Evolutionary conservation across 2,329 filamentous ascomycete species (phyloP).

Genomic region (Penicillium polonicum): DNA sequence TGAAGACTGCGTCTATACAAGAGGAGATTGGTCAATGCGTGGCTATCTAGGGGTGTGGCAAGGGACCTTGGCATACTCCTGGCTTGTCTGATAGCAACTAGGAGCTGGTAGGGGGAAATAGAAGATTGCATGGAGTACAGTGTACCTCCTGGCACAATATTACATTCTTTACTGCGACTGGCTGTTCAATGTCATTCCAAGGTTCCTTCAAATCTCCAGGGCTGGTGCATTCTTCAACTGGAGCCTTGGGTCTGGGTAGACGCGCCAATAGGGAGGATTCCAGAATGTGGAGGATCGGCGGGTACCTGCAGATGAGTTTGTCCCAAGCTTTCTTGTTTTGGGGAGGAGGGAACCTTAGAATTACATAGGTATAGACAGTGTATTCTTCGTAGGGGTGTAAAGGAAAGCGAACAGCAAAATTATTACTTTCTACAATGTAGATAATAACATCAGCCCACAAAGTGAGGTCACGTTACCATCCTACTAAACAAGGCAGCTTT

Average conservation of each 20-base stretch:
- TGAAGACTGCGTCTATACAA: neutral
- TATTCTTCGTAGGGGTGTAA: neutral
- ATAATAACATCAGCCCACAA: neutral
- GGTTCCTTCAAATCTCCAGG: too few species aligned
- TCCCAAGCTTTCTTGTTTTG: neutral
- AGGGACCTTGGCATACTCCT: neutral
- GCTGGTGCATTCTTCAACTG: neutral
- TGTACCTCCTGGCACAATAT: too few species aligned
- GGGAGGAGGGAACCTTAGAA: neutral
- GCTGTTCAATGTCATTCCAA: neutral
- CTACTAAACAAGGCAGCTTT: neutral
- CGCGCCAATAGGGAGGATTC: conserved; percentile 4
- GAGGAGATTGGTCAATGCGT: neutral
- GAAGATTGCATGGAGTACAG: neutral
- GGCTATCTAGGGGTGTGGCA: neutral
- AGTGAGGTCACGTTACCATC: neutral
- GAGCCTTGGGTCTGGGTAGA: neutral
- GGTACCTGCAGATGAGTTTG: neutral
- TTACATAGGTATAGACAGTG: too few species aligned
- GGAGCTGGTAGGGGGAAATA: neutral
- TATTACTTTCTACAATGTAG: neutral
- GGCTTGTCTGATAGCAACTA: neutral
- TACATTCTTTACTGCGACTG: neutral
- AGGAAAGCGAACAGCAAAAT: neutral
- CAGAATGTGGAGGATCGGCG: neutral